phyloP scores from a whole-genome alignment of 208 protist species.

The Acanthamoeba quina region DNA sequence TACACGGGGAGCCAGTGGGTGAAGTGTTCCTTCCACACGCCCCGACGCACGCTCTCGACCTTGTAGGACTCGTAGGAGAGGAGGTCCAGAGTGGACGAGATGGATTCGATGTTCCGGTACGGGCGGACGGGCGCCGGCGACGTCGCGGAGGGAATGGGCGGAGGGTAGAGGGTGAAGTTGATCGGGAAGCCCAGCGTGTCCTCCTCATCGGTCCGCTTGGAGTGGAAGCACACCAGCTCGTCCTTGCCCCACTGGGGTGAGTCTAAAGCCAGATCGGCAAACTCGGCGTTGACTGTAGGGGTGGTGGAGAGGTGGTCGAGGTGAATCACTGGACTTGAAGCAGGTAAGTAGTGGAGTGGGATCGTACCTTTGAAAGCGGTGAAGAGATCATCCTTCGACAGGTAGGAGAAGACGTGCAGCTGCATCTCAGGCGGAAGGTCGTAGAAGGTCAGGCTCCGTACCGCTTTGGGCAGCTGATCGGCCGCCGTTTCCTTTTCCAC shows the following conservation, averaged over 20 bases:
- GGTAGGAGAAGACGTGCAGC: conserved; percentile 26
- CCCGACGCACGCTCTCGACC: neutral
- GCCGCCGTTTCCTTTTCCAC: neutral
- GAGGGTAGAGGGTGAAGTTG: neutral
- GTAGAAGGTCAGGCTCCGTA: neutral
- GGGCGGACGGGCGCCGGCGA: neutral
- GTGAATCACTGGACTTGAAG: too few species aligned
- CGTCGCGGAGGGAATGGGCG: neutral
- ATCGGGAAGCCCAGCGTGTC: neutral
- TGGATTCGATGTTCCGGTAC: neutral
- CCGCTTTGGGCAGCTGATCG: neutral
- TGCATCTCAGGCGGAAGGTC: conserved; percentile 32
- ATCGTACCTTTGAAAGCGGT: conserved; percentile 2
- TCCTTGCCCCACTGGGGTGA: conserved; percentile 4
- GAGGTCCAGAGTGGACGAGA: conserved; percentile 12
- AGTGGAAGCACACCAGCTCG: conserved; percentile 23
- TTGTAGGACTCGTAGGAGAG: conserved; percentile 43
- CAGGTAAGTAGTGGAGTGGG: too few species aligned
- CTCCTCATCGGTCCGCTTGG: conserved; percentile 19
- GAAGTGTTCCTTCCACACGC: conserved; percentile 51
- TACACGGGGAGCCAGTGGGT: conserved; percentile 23
- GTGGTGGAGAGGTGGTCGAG: too few species aligned
- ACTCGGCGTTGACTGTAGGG: neutral
- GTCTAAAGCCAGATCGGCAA: neutral
- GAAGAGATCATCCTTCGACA: neutral